Evolutionary conservation across 495 filamentous ascomycete genomes (phyloP).

Genomic region (Penicillium tannophilum): DNA sequence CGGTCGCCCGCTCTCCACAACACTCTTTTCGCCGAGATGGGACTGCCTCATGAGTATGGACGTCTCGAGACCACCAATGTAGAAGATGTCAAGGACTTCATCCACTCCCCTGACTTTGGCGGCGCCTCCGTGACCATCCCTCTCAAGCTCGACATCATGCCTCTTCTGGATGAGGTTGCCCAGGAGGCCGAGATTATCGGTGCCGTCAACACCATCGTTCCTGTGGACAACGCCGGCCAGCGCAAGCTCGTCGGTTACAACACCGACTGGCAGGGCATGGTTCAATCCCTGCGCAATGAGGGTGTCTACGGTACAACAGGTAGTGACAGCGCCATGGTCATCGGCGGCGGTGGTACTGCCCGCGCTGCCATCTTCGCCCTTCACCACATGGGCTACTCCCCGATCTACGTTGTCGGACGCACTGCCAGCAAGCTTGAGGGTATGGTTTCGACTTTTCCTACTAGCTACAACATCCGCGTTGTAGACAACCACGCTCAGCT

Average conservation of each 20-base stretch:
- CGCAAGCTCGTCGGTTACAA: slow-evolving; percentile 78
- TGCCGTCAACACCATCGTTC: slow-evolving; percentile 92
- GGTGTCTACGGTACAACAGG: slow-evolving; percentile 55
- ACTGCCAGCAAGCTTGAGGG: slow-evolving; percentile 64
- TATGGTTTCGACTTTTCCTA: slow-evolving; percentile 73
- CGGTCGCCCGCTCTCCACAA: slow-evolving; percentile 91
- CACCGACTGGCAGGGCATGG: slow-evolving; percentile 96
- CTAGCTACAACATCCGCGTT: slow-evolving; percentile 70
- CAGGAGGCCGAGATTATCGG: slow-evolving; percentile 82
- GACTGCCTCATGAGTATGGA: slow-evolving; percentile 87
- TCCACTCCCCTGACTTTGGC: slow-evolving; percentile 76
- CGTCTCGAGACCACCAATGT: slow-evolving; percentile 73
- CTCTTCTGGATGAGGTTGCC: slow-evolving; percentile 75
- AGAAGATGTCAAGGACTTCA: slow-evolving; percentile 64
- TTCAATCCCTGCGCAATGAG: slow-evolving; percentile 71
- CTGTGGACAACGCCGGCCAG: slow-evolving; percentile 36
- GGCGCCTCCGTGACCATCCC: slow-evolving; percentile 96
- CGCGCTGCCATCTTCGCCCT: slow-evolving; percentile 90
- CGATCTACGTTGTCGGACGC: slow-evolving; percentile 86
- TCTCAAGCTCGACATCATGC: slow-evolving; percentile 86
- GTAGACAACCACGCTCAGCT: slow-evolving; percentile 56
- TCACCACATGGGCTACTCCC: slow-evolving; percentile 76
- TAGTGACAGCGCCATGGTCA: slow-evolving; percentile 55
- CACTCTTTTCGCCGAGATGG: slow-evolving; percentile 72
- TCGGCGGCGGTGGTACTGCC: slow-evolving; percentile 90